These are phyloP conservation scores for Eutypa lata DNA, from an alignment of 2,329 filamentous ascomycete genomes.

Conservation along the genomic window DNA sequence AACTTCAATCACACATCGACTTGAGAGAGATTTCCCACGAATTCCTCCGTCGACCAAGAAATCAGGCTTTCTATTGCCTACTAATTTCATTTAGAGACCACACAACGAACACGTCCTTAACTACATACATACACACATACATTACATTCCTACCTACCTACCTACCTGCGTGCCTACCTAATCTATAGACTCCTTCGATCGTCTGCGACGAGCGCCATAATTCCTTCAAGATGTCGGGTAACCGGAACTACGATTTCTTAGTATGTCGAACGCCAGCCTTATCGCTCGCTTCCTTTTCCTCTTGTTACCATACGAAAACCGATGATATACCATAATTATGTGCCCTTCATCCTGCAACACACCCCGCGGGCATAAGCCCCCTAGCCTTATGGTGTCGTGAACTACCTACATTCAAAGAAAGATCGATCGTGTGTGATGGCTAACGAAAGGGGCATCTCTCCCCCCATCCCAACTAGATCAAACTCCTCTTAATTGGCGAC, in stretches of 20 bases:
- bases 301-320: conserved; percentile 9
- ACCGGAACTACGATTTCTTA: conserved; percentile 98
- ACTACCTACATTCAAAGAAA: background rate
- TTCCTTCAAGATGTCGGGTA: conserved; percentile 75
- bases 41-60: too few species aligned
- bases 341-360: conserved; percentile 16
- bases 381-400: background rate
- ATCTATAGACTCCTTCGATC: conserved; percentile 2
- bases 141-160: background rate
- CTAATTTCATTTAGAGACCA: background rate
- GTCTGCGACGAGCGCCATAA: conserved; percentile 18
- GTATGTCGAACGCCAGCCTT: conserved; percentile 51
- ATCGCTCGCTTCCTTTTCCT: conserved; percentile 17
- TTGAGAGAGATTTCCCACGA: too few species aligned
- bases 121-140: background rate
- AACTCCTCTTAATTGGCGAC: conserved; percentile 93
- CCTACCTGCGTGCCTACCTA: background rate
- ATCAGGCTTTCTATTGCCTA: background rate
- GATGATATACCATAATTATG: conserved; percentile 12
- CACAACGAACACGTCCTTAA: background rate
- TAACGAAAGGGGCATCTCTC: conserved; percentile 6
- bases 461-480: conserved; percentile 64
- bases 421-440: conserved; percentile 2
- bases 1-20: too few species aligned
- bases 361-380: conserved; percentile 10